These are phyloP conservation scores for Colletotrichum sp. DNA, from an alignment of 2,329 filamentous ascomycete genomes.

Conservation along the genomic window DNA sequence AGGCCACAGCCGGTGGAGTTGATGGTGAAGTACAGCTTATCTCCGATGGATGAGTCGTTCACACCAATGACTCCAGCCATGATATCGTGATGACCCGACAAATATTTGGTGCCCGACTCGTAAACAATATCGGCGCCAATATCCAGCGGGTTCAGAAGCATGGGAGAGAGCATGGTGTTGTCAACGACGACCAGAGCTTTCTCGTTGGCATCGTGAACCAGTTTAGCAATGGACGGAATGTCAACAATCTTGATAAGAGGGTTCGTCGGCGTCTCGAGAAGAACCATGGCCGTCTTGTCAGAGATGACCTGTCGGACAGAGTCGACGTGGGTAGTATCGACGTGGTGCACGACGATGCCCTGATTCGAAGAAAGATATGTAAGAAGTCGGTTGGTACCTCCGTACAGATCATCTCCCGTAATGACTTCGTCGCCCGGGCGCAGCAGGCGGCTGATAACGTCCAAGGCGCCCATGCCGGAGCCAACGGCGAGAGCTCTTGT, in stretches of 20 bases:
- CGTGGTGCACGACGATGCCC: constrained; percentile 92
- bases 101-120: constrained; percentile 96
- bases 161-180: constrained; percentile 98
- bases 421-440: constrained; percentile 96
- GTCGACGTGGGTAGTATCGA: constrained; percentile 86
- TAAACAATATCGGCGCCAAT: constrained; percentile 96
- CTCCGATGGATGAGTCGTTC: constrained; percentile 81
- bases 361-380: constrained; percentile 90
- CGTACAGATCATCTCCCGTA: constrained; percentile 95
- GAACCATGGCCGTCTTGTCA: constrained; percentile 89
- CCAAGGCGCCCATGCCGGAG: constrained; percentile 95
- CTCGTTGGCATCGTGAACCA: constrained; percentile 79
- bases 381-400: constrained; percentile 90
- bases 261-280: constrained; percentile 96
- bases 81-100: constrained; percentile 97
- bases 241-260: constrained; percentile 98
- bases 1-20: constrained; percentile 95
- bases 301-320: constrained; percentile 72
- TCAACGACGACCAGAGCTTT: constrained; percentile 88
- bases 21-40: constrained; percentile 95
- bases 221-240: constrained; percentile 77
- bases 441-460: constrained; percentile 92
- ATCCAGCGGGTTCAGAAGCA: constrained; percentile 92
- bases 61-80: constrained; percentile 97
- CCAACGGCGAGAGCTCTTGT: constrained; percentile 89